Percentiles rank a stretch among this genome's conserved stretches.
Evolutionary conservation across 164 flowering plant species (phyloP).

Genomic region (Tetracentron sinense): DNA sequence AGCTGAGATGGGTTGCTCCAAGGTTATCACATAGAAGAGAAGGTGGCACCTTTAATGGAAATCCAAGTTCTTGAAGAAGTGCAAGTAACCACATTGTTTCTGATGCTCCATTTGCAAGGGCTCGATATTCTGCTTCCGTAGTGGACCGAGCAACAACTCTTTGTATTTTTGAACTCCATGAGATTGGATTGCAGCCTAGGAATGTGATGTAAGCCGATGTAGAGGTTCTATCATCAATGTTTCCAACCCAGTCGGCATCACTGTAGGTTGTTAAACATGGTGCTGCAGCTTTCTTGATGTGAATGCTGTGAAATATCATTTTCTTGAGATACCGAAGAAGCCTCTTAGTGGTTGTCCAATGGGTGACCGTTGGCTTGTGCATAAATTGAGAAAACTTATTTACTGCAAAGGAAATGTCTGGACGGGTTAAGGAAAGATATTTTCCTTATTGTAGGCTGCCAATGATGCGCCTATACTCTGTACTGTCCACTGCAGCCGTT

Average conservation of each 20-base stretch:
- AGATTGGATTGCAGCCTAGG: slow-evolving; percentile 2
- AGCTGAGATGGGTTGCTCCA: not conserved
- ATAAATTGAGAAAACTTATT: slow-evolving; percentile 5
- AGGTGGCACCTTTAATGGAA: not conserved
- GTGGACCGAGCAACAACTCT: not conserved
- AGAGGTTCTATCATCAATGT: not conserved
- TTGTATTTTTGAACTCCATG: slow-evolving; percentile 7
- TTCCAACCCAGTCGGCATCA: slow-evolving; percentile 10
- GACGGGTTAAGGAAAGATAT: not conserved
- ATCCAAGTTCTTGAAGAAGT: not conserved
- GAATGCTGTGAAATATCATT: not conserved
- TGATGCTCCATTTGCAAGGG: not conserved
- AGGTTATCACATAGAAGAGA: slow-evolving; percentile 2
- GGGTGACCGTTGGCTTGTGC: not conserved
- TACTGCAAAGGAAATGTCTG: not conserved
- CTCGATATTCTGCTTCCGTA: slow-evolving; percentile 1
- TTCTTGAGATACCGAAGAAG: slow-evolving; percentile 1
- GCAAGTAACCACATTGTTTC: not conserved
- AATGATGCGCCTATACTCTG: not conserved
- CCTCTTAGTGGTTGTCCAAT: slow-evolving; percentile 3
- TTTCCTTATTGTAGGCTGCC: not conserved
- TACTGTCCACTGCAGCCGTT: not conserved
- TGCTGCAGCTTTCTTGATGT: not conserved
- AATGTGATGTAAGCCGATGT: slow-evolving; percentile 1
- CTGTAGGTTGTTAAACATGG: not conserved